Percentiles rank a stretch among this genome's conserved stretches.
Evolutionary conservation across 495 filamentous ascomycete genomes (phyloP).

Genomic region (Lindgomyces ingoldianus): DNA sequence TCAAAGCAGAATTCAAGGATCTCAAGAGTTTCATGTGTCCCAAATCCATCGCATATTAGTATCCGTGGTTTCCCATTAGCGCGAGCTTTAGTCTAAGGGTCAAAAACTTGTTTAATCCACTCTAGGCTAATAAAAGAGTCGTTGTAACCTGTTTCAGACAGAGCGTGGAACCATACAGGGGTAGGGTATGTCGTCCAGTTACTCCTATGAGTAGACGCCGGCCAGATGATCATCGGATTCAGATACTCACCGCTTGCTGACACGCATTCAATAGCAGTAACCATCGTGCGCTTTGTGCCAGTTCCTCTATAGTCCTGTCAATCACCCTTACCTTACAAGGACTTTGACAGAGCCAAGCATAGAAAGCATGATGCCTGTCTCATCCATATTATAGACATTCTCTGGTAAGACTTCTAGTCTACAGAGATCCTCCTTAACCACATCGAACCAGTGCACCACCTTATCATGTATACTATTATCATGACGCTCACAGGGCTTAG

Average conservation of each 20-base stretch:
- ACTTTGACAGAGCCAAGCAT: neutral
- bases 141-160: conserved; percentile 1
- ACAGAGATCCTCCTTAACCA: neutral
- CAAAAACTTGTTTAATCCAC: conserved; percentile 5
- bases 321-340: neutral
- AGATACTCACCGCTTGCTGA: neutral
- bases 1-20: neutral
- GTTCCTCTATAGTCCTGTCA: neutral
- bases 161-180: neutral
- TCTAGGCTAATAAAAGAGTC: conserved; percentile 1
- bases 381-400: neutral
- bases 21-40: neutral
- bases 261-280: neutral
- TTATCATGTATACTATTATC: neutral
- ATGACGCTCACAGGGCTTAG: neutral
- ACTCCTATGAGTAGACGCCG: neutral
- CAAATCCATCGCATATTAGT: neutral
- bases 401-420: neutral
- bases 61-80: neutral
- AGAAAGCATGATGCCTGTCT: neutral
- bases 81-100: neutral
- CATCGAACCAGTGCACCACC: neutral
- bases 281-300: neutral
- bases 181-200: neutral
- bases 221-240: neutral